Evolutionary conservation across 2,329 filamentous ascomycete species (phyloP).

Genomic region (Colletotrichum horii): DNA sequence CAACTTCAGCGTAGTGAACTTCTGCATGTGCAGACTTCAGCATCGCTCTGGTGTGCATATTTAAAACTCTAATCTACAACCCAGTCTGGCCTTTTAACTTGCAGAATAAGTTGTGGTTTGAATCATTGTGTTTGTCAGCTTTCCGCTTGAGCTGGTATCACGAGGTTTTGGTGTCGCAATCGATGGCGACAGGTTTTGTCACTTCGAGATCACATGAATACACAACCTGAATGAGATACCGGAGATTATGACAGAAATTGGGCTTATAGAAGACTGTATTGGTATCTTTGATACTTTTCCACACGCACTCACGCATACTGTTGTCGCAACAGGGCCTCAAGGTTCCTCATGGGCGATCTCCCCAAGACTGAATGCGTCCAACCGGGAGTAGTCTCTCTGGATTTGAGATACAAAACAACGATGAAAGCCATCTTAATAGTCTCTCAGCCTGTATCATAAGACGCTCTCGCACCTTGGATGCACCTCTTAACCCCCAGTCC

Average conservation of each 20-base stretch:
- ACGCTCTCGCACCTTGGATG: no score
- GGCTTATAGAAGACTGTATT: not conserved
- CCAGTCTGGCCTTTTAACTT: no score
- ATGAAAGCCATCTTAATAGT: no score
- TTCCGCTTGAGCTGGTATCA: not conserved
- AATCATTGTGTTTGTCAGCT: not conserved
- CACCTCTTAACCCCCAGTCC: no score
- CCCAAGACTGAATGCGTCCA: no score
- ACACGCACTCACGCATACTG: not conserved
- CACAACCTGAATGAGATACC: rapidly evolving
- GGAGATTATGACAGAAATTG: not conserved
- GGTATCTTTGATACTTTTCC: not conserved
- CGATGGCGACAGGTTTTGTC: not conserved
- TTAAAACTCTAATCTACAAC: not conserved
- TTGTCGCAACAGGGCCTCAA: not conserved
- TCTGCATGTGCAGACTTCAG: not conserved
- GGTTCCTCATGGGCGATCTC: not conserved
- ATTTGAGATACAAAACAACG: no score
- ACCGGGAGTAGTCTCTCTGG: no score
- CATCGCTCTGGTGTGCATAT: not conserved
- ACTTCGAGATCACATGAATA: not conserved
- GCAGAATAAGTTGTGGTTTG: not conserved
- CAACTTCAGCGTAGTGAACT: rapidly evolving
- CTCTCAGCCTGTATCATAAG: no score
- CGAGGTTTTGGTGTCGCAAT: not conserved